Evolutionary conservation across 768 basidiomycete genomes (phyloP), one percentile per base, ranked within the genome.

Genomic region (Dentipellis fragilis): DNA sequence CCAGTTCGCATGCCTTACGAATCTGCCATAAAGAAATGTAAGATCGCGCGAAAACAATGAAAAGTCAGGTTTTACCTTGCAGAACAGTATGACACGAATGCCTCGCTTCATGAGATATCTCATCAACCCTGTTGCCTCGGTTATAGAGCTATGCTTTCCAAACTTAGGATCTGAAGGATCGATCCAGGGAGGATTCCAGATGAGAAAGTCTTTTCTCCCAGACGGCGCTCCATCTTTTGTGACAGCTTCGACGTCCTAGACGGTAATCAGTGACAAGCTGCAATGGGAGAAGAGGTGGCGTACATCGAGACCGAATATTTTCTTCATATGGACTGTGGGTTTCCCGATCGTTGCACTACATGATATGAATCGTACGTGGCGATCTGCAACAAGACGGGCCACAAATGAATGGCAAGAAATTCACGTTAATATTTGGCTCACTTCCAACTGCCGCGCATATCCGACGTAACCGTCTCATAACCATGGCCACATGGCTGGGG

Each of bases 341-440:
- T 89, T 86, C 5, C 83, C 73, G 46, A 95, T 85, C 0, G 92
- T 95, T 37, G 92, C 92, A 58, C 88, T 92, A 64, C 92, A 94
- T 11, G 90, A 92, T 6, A 94, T 80, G 63, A 89, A 92, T 16
- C 72, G 77, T 2, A 77, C 64, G 0, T 69, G 71, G 49, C 69
- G 68, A 63, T 90, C 89, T 87, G 54, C 14, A 14, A 29, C 29
- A 11, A 37, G 10, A 49, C 16, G 39, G 47, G 38, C 47, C 19
- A 42, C 9, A 19, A 42, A 19, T 9, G 40, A 4, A 8, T 42
- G 40, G 29, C 29, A 9, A 42, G 19, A 3, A 42, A 42, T 2
- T 14, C 4, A 42, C 9, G 9, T 9, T 14, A 8, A 14, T 56
- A 16, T 56, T 46, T 11, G 14, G 71, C 84, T 55, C 59, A 90